Evolutionary conservation across 176 grass and related monocot species (phyloP), one percentile per base, ranked within the genome.

Genomic region (Musa acuminata): DNA sequence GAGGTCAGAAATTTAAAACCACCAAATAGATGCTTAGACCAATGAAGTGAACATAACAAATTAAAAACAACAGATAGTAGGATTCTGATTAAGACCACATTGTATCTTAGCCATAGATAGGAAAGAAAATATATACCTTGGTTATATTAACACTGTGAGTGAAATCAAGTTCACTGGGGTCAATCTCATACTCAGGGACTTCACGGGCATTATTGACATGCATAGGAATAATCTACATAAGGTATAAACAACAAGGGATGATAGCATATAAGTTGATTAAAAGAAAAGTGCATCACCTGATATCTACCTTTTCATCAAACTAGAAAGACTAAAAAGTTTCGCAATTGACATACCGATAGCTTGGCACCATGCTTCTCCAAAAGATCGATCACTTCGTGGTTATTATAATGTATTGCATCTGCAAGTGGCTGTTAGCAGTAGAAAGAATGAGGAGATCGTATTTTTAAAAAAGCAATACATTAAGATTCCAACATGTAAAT

Each of bases 321-420:
- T n/a, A n/a, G 17, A 50, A 20, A 48, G 3, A 70, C 1, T 51
- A 50, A 20, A 9, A 70, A 8, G 16, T 4, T 65, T 65, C 51
- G 8, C 2, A 20, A 43, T 43, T 50, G 20, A 1, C 11, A 71
- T 85, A 91, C 90, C 90, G 76, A 84, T 73, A 89, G 79, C 80
- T 84, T 99, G 54, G 90, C 82, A 80, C 84, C 90, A 85, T 91
- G 88, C 64, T 91, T 91, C 88, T 99, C 95, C 80, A 99, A 89
- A 71, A 99, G 83, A 78, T 87, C 89, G 72, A 99, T 99, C 51
- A 89, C 90, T 69, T 91, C 88, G 81, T 94, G 80, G 14, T 94
- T 87, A 65, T 94, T 85, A 79, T 94, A 89, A 91, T 99, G 95
- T 86, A 94, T 89, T n/a, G 95, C 88, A 84, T 99, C 95, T 21